These are phyloP conservation scores for Sporothrix euskadiensis DNA, from an alignment of 2,329 filamentous ascomycete species.

Conservation along the genomic window DNA sequence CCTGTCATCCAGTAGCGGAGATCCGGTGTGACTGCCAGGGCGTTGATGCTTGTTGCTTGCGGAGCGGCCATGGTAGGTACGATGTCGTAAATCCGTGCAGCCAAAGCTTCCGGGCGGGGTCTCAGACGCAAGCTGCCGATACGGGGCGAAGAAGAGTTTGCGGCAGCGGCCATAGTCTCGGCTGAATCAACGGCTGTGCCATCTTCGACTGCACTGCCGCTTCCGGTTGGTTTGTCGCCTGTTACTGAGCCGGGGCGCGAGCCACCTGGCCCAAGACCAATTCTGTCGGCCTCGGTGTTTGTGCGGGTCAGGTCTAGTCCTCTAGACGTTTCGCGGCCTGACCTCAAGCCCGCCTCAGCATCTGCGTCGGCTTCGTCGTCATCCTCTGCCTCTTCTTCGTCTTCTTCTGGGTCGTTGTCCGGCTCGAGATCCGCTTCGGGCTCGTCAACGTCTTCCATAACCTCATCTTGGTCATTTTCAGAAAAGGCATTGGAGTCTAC, in stretches of 20 bases:
- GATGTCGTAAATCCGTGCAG: conserved; percentile 84
- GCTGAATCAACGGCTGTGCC: conserved; percentile 30
- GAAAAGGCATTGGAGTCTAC: conserved; percentile 47
- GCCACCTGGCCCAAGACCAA: not conserved
- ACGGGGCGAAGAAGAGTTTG: conserved; percentile 39
- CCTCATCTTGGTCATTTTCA: conserved; percentile 57
- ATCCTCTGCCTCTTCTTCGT: conserved; percentile 43
- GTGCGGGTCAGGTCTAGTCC: conserved; percentile 39
- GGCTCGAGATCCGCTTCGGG: conserved; percentile 40
- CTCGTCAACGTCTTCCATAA: conserved; percentile 54
- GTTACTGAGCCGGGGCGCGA: not conserved
- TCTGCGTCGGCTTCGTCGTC: conserved; percentile 45
- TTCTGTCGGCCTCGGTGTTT: not conserved
- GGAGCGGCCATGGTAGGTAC: conserved; percentile 96
- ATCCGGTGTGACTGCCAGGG: conserved; percentile 86
- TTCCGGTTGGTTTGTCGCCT: conserved; percentile 28
- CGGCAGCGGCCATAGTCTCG: conserved; percentile 26
- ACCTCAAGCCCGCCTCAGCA: conserved; percentile 26
- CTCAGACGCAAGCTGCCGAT: conserved; percentile 52
- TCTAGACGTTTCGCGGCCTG: conserved; percentile 27
- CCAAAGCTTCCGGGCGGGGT: conserved; percentile 76
- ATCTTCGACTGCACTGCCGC: conserved; percentile 25
- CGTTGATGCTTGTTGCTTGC: conserved; percentile 93
- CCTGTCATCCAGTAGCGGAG: conserved; percentile 94
- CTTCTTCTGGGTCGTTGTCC: conserved; percentile 41